Evolutionary conservation across 73 alveolate genomes (phyloP).

Genomic region (Paramecium sexaurelia): DNA sequence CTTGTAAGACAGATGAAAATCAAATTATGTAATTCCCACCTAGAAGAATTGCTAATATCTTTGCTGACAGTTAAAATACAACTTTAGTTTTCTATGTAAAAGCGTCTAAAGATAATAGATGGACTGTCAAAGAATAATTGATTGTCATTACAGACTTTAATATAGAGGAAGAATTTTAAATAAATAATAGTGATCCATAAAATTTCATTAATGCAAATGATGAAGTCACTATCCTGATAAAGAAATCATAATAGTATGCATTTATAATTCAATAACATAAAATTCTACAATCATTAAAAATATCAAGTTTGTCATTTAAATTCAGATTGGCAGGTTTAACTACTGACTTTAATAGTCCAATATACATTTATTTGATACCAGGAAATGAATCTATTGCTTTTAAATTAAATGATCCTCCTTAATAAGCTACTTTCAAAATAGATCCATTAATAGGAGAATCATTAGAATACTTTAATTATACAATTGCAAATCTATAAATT

Average conservation of each 20-base stretch:
- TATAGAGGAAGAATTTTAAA: background rate
- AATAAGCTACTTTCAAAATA: background rate
- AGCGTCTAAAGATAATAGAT: background rate
- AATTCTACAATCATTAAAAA: background rate
- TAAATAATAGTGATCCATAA: background rate
- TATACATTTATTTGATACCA: background rate
- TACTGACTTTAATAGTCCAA: background rate
- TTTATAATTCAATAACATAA: background rate
- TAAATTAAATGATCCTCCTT: background rate
- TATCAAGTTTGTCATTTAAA: background rate
- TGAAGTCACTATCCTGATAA: background rate
- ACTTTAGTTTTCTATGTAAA: background rate
- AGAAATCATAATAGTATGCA: background rate
- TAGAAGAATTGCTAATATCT: background rate
- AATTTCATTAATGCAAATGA: background rate
- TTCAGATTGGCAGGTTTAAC: background rate
- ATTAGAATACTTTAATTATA: background rate
- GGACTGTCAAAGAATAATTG: background rate
- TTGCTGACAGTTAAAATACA: background rate
- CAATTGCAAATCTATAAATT: background rate
- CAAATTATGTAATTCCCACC: background rate
- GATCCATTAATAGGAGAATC: background rate
- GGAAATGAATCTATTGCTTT: background rate
- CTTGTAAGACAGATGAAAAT: background rate
- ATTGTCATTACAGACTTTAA: background rate